phyloP scores from a whole-genome alignment of 148 eudicot species.

The Rhododendron ferrugineum region DNA sequence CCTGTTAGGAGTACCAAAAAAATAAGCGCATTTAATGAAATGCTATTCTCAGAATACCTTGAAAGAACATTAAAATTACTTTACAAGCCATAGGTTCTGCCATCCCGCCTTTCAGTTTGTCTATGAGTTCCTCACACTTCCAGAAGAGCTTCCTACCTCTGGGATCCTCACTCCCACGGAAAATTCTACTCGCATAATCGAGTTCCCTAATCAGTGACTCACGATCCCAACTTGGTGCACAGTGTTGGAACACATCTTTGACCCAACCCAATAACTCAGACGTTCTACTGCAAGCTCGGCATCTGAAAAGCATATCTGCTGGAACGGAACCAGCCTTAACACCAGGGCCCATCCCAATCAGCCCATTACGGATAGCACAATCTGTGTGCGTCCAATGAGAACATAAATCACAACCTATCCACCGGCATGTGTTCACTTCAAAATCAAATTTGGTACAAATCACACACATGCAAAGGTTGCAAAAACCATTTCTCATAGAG shows the following conservation, averaged over 20 bases:
- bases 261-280: conserved; percentile 73
- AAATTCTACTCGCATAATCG: conserved; percentile 54
- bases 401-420: conserved; percentile 69
- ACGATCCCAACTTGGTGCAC: conserved; percentile 61
- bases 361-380: conserved; percentile 67
- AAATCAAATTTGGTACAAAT: conserved; percentile 73
- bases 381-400: conserved; percentile 77
- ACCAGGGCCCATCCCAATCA: conserved; percentile 47
- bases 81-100: conserved; percentile 46
- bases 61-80: conserved; percentile 45
- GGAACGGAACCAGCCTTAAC: conserved; percentile 31
- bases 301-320: conserved; percentile 58
- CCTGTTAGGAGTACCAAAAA: not conserved
- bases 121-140: conserved; percentile 65
- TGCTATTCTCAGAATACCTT: conserved; percentile 26
- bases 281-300: conserved; percentile 57
- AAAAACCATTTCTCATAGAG: conserved; percentile 57
- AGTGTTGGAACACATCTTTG: conserved; percentile 59
- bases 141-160: conserved; percentile 54
- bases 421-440: conserved; percentile 72
- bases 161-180: conserved; percentile 61
- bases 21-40: not conserved
- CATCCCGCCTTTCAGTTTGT: conserved; percentile 45
- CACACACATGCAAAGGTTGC: conserved; percentile 71
- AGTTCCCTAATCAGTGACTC: conserved; percentile 58